These are phyloP conservation scores for Colletotrichum tropicale DNA, from an alignment of 2,329 filamentous ascomycete genomes.

Conservation along the genomic window DNA sequence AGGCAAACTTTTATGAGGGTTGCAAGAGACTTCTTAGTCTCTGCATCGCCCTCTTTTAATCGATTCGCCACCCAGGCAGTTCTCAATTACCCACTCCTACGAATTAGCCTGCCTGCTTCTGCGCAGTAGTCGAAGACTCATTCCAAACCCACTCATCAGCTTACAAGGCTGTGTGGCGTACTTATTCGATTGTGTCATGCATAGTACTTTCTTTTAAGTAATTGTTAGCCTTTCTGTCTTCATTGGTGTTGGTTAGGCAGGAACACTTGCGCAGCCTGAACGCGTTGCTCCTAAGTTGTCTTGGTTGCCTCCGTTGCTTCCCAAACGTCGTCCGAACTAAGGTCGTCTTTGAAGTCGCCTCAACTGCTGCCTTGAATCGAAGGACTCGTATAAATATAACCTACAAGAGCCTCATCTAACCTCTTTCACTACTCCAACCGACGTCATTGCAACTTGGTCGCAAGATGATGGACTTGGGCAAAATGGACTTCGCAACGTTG, in stretches of 20 bases:
- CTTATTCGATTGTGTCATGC: neutral
- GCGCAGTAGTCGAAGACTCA: neutral
- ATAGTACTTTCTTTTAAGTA: neutral
- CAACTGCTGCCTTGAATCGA: neutral
- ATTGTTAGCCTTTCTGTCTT: neutral
- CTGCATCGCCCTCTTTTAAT: neutral
- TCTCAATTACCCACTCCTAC: neutral
- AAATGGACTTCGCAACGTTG: conserved; percentile 15
- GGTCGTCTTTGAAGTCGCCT: neutral
- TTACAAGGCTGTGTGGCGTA: neutral
- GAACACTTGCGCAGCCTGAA: neutral
- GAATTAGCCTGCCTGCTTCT: neutral
- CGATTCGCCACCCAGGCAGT: neutral
- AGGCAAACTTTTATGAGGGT: neutral
- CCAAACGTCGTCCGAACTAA: neutral
- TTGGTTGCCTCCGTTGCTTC: neutral
- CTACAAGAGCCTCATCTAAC: neutral
- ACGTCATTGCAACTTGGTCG: neutral
- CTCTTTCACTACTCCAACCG: neutral
- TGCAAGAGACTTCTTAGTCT: neutral
- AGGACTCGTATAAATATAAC: neutral
- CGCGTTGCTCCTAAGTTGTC: neutral
- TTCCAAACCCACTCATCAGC: neutral
- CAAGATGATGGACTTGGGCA: conserved; percentile 6
- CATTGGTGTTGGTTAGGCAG: neutral